Evolutionary conservation across 768 basidiomycete genomes (phyloP).

Genomic region (Hebeloma cylindrosporum): DNA sequence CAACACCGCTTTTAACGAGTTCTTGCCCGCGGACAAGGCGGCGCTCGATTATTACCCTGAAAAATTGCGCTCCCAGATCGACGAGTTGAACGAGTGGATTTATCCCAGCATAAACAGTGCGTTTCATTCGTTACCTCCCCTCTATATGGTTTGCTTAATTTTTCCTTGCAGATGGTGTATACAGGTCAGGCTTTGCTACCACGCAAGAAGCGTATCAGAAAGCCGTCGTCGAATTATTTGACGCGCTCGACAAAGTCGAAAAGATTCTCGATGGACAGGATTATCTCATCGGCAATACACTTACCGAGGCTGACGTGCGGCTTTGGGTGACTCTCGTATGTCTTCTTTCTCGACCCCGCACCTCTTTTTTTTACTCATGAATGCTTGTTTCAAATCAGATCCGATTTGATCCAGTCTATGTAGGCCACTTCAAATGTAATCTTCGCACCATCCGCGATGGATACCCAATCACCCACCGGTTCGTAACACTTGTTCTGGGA

Average conservation of each 20-base stretch:
- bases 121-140: conserved; percentile 21
- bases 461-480: conserved; percentile 81
- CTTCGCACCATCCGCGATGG: conserved; percentile 79
- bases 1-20: conserved; percentile 80
- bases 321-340: conserved; percentile 92
- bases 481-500: conserved; percentile 17
- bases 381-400: conserved; percentile 45
- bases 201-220: conserved; percentile 78
- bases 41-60: conserved; percentile 78
- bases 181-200: conserved; percentile 86
- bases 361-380: background rate
- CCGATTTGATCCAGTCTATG: conserved; percentile 90
- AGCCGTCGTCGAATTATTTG: conserved; percentile 73
- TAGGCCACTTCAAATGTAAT: conserved; percentile 94
- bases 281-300: conserved; percentile 76
- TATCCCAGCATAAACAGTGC: conserved; percentile 83
- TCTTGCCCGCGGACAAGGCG: conserved; percentile 65
- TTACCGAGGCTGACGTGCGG: conserved; percentile 85
- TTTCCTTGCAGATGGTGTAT: conserved; percentile 67
- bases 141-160: background rate
- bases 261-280: conserved; percentile 73
- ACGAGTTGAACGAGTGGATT: conserved; percentile 82
- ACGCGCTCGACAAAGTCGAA: conserved; percentile 80
- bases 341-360: conserved; percentile 8
- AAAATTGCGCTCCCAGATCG: conserved; percentile 71